These are phyloP conservation scores for Saraca asoca DNA, from an alignment of 331 rosid genomes.

Conservation along the genomic window DNA sequence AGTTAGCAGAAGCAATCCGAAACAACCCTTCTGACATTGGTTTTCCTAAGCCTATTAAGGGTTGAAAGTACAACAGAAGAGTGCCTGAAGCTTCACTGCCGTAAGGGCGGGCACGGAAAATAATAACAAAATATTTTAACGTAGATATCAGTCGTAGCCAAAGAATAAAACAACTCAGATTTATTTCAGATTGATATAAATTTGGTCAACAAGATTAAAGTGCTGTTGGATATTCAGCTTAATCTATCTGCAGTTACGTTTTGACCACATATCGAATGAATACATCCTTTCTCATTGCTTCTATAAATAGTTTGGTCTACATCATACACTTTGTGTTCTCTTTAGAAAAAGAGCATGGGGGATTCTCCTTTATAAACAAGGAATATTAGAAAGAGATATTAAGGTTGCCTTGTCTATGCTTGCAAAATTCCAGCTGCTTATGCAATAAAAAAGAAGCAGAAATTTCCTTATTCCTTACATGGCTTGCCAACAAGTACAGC, in stretches of 20 bases:
- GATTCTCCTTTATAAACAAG: slow-evolving; percentile 13
- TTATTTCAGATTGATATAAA: slow-evolving; percentile 7
- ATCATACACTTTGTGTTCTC: slow-evolving; percentile 1
- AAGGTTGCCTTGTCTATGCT: background rate
- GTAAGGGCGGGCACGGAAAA: too few relatives aligned
- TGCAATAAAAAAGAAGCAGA: slow-evolving; percentile 13
- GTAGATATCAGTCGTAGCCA: background rate
- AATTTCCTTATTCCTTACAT: slow-evolving; percentile 63
- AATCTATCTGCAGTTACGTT: background rate
- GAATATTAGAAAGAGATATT: background rate
- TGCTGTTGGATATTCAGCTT: slow-evolving; percentile 5
- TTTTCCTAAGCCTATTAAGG: slow-evolving; percentile 16
- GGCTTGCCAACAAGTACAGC: slow-evolving; percentile 92
- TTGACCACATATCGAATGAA: background rate
- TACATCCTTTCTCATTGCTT: background rate
- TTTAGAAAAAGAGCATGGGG: background rate
- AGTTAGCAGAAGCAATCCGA: background rate
- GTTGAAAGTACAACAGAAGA: background rate
- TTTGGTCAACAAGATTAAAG: background rate
- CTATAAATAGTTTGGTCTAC: slow-evolving; percentile 5
- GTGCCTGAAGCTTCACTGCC: background rate
- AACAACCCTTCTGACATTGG: background rate
- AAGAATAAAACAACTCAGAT: background rate
- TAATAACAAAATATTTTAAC: too few relatives aligned
- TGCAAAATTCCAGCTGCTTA: background rate